Percentiles rank a stretch among this genome's conserved stretches.
Conservation (phyloP, 202 grass and related monocot species). For the Bolboschoenoplectus hybrid region DNA sequence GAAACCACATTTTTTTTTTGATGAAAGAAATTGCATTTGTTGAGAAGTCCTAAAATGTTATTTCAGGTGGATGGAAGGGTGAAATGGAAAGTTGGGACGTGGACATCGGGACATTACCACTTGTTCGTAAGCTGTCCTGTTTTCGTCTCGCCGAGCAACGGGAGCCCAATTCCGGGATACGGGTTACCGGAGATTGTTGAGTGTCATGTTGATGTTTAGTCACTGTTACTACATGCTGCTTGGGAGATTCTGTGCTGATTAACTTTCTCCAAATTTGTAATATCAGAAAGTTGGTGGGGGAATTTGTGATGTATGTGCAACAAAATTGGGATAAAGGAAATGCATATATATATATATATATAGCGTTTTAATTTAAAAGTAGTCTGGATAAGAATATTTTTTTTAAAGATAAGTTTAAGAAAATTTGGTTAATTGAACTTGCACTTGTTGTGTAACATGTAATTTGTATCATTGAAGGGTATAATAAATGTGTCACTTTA, state of each 20-base stretch:
- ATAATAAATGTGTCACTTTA: conserved; percentile 12
- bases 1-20: neutral
- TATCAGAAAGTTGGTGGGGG: conserved; percentile 25
- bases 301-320: neutral
- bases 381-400: conserved; percentile 19
- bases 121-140: conserved; percentile 86
- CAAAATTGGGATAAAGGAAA: neutral
- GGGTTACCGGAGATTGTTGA: conserved; percentile 26
- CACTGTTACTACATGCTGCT: neutral
- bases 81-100: conserved; percentile 89
- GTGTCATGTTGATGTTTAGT: conserved; percentile 34
- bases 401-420: neutral
- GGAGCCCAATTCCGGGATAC: neutral
- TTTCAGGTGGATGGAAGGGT: conserved; percentile 58
- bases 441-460: conserved; percentile 1
- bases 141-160: conserved; percentile 53
- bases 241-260: neutral
- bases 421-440: conserved; percentile 14
- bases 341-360: neutral
- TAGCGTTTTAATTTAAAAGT: neutral
- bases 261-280: conserved; percentile 8
- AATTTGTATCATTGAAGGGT: neutral
- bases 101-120: conserved; percentile 71
- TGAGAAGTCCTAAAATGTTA: conserved; percentile 28
- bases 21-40: neutral